A percentile compares a stretch with the other conserved stretches of the same genome.
phyloP scores from a whole-genome alignment of 495 filamentous ascomycete genomes.

The Lasiosphaeria ovina region DNA sequence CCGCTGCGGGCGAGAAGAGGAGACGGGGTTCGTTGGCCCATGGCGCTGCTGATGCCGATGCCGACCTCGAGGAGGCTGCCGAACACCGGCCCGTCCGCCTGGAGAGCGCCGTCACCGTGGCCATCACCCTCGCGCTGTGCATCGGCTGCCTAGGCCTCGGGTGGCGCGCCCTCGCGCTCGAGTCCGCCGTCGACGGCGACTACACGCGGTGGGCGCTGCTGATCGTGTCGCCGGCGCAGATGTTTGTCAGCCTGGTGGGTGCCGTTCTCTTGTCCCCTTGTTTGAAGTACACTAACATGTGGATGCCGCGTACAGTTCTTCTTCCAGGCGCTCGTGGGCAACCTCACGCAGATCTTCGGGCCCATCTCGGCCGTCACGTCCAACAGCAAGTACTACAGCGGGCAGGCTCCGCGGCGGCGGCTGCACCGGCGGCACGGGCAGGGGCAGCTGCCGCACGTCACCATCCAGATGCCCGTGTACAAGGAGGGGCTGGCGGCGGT shows the following conservation, averaged over 20 bases:
- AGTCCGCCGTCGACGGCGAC: slow-evolving; percentile 49
- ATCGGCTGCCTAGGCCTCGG: slow-evolving; percentile 56
- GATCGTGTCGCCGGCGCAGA: slow-evolving; percentile 46
- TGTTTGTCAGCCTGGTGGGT: slow-evolving; percentile 57
- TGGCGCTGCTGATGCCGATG: slow-evolving; percentile 11
- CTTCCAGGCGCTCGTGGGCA: slow-evolving; percentile 56
- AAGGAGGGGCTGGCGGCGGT: slow-evolving; percentile 65
- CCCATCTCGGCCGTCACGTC: slow-evolving; percentile 54
- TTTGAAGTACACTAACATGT: neutral
- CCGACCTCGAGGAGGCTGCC: slow-evolving; percentile 30
- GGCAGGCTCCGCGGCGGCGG: slow-evolving; percentile 49
- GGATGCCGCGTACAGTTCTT: slow-evolving; percentile 48
- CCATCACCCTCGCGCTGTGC: slow-evolving; percentile 49
- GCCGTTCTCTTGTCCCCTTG: neutral
- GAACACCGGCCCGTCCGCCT: slow-evolving; percentile 46
- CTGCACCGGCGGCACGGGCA: slow-evolving; percentile 31
- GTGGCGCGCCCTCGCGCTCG: slow-evolving; percentile 51
- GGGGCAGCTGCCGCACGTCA: slow-evolving; percentile 59
- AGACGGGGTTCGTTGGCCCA: slow-evolving; percentile 16
- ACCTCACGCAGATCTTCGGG: slow-evolving; percentile 57
- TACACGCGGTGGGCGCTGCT: slow-evolving; percentile 51
- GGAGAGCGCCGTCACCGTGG: slow-evolving; percentile 51
- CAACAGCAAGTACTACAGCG: slow-evolving; percentile 64
- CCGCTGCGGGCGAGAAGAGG: slow-evolving; percentile 29
- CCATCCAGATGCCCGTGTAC: slow-evolving; percentile 74